phyloP scores from a whole-genome alignment of 495 filamentous ascomycete species.

The Eremomyces bilateralis region DNA sequence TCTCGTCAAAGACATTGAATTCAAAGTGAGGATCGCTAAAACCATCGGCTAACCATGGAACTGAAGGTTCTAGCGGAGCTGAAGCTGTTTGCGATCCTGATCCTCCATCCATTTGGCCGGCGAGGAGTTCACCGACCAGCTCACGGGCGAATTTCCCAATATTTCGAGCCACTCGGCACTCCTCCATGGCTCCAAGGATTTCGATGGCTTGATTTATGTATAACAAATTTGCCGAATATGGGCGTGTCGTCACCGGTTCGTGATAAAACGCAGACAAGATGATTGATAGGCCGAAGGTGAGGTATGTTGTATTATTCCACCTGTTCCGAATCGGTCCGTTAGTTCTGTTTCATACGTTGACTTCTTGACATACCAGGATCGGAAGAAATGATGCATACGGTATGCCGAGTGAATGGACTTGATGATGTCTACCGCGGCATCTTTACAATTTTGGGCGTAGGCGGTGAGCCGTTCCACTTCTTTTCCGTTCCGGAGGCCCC shows the following conservation, averaged over 20 bases:
- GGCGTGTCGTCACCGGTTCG: no score
- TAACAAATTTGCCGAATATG: background rate
- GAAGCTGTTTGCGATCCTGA: no score
- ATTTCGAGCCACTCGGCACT: background rate
- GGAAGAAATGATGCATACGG: conserved; percentile 4
- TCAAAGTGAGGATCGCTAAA: no score
- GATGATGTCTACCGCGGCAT: conserved; percentile 1
- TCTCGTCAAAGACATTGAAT: no score
- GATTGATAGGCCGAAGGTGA: background rate
- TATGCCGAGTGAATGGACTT: conserved; percentile 1
- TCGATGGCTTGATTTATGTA: background rate
- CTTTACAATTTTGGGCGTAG: background rate
- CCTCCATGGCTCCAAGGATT: background rate
- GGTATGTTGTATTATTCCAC: background rate
- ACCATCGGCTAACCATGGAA: no score
- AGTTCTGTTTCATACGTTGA: no score
- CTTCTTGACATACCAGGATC: no score
- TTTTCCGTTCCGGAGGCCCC: no score
- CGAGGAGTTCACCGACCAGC: background rate
- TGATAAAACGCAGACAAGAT: no score
- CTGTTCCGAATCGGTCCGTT: no score
- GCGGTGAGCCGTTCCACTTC: background rate
- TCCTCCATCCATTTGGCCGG: no score
- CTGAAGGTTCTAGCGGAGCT: no score
- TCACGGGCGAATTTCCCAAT: background rate